A percentile compares a stretch with the other conserved stretches of the same genome.
phyloP scores from a whole-genome alignment of 2,329 filamentous ascomycete genomes.

The Trichoderma lentiforme region DNA sequence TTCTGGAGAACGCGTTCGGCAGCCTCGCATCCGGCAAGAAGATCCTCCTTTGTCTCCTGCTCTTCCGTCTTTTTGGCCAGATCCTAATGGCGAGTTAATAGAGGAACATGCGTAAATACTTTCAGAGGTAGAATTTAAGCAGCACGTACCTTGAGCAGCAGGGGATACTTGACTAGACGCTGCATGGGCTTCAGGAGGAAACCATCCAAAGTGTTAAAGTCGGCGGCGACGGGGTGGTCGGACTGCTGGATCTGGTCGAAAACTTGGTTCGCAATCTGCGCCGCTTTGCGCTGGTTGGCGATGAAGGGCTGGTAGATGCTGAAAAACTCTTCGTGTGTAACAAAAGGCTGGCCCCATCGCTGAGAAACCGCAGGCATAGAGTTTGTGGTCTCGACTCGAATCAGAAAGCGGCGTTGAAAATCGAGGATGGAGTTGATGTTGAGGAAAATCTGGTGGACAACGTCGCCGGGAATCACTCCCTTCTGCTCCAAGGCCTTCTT shows the following conservation, averaged over 20 bases:
- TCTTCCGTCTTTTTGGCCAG: constrained; percentile 81
- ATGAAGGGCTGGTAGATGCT: constrained; percentile 96
- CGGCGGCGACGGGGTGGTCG: constrained; percentile 75
- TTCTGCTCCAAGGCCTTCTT: constrained; percentile 88
- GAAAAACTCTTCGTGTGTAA: constrained; percentile 80
- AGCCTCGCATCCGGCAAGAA: constrained; percentile 73
- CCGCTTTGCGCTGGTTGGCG: constrained; percentile 90
- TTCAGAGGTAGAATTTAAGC: neutral
- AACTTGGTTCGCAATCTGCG: constrained; percentile 75
- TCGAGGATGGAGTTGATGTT: constrained; percentile 94
- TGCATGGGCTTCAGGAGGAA: constrained; percentile 98
- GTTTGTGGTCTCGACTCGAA: constrained; percentile 93
- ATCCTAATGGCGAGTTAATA: constrained; percentile 52
- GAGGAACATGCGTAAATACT: neutral
- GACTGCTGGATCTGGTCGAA: constrained; percentile 83
- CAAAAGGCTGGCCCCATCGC: constrained; percentile 93
- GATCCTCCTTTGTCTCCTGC: constrained; percentile 65
- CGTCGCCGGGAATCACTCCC: constrained; percentile 82
- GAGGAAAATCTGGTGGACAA: constrained; percentile 90
- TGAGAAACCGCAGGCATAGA: constrained; percentile 72
- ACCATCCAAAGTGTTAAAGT: constrained; percentile 82
- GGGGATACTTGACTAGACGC: constrained; percentile 87
- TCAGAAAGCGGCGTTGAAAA: constrained; percentile 91
- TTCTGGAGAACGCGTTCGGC: constrained; percentile 77
- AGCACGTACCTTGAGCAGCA: constrained; percentile 70